A percentile compares a stretch with the other conserved stretches of the same genome.
phyloP scores from a whole-genome alignment of 2,329 filamentous ascomycete species.

The Aureobasidium sp. region DNA sequence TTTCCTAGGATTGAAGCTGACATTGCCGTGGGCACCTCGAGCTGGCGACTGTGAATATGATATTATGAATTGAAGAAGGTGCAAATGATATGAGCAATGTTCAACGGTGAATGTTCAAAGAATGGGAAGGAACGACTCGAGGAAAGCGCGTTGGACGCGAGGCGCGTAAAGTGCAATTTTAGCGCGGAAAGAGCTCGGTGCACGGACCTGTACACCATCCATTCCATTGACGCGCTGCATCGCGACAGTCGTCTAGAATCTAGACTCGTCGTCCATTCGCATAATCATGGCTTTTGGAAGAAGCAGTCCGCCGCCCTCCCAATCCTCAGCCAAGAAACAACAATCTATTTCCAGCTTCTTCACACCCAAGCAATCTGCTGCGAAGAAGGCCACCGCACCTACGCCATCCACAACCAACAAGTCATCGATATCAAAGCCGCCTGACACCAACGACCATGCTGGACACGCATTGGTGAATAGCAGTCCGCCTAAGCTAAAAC shows the following conservation, averaged over 20 bases:
- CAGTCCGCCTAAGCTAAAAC: conserved; percentile 17
- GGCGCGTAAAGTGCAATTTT: conserved; percentile 9
- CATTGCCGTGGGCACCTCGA: conserved; percentile 16
- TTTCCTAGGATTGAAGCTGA: conserved; percentile 38
- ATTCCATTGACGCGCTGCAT: background rate
- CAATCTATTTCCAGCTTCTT: conserved; percentile 84
- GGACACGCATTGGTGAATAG: background rate
- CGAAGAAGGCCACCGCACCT: conserved; percentile 61
- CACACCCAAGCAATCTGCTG: conserved; percentile 34
- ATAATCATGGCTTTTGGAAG: conserved; percentile 5
- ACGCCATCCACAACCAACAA: conserved; percentile 45
- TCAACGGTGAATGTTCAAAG: background rate
- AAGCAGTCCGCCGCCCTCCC: conserved; percentile 11
- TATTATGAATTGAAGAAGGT: background rate
- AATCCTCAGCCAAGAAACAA: conserved; percentile 53
- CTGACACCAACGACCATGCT: conserved; percentile 13
- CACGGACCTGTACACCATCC: background rate
- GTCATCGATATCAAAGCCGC: conserved; percentile 10
- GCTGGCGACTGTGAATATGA: background rate
- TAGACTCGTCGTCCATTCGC: background rate
- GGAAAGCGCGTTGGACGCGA: background rate
- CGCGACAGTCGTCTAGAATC: background rate
- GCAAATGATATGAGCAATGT: background rate
- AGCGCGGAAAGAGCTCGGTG: background rate
- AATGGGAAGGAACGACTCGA: conserved; percentile 6